phyloP scores from a whole-genome alignment of 2,329 filamentous ascomycete genomes.

The Trichophyton benhamiae region DNA sequence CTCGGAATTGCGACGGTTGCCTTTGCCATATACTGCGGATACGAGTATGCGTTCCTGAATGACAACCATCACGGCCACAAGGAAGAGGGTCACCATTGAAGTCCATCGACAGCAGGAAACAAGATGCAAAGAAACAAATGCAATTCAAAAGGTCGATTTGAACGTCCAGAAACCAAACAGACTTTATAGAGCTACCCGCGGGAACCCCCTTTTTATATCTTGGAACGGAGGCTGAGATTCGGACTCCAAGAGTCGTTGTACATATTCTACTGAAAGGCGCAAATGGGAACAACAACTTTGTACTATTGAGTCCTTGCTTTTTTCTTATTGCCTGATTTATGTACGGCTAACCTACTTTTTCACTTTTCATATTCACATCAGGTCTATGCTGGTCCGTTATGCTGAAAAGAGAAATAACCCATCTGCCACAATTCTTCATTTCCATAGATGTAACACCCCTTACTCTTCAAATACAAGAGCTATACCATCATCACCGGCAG shows the following conservation, averaged over 20 bases:
- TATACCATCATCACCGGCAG: conserved; percentile 71
- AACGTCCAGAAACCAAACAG: neutral
- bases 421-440: neutral
- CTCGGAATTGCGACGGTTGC: conserved; percentile 85
- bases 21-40: conserved; percentile 78
- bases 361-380: neutral
- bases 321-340: neutral
- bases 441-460: neutral
- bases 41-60: conserved; percentile 76
- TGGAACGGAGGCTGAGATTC: neutral
- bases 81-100: conserved; percentile 1
- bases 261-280: conserved; percentile 1
- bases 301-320: neutral
- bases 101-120: neutral
- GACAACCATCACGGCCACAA: conserved; percentile 49
- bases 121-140: neutral
- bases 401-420: neutral
- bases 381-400: neutral
- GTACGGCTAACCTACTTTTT: neutral
- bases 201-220: neutral
- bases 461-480: conserved; percentile 35
- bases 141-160: neutral
- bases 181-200: neutral
- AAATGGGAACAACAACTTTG: conserved; percentile 2
- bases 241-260: conserved; percentile 1